Evolutionary conservation across 2,329 filamentous ascomycete species (phyloP), one percentile per base, ranked within the genome.

Genomic region (Alternaria sp.): DNA sequence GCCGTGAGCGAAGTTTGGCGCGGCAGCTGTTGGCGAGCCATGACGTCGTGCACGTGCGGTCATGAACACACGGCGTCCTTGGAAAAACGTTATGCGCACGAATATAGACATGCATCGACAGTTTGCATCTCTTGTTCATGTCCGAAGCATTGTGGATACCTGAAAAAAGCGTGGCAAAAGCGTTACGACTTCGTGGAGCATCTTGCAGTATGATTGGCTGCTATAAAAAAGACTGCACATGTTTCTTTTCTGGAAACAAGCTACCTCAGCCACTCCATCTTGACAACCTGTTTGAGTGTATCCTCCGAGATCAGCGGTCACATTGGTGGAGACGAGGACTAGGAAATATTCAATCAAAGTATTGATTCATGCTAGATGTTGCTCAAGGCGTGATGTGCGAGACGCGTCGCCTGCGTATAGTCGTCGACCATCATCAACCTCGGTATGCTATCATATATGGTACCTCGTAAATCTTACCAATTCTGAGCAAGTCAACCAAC

Each of bases 31-130:
- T 45, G 50, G 52, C 45, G 59, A 45, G 36, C 32, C 38, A 60
- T 63, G 57, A 63, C 49, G 53, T 60, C 49, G 27, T 14, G 40
- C 61, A 61, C 59, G 51, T 64, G 46, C 30, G 46, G 32, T 0
- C 20, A 4, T 9, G 34, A 25, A 36, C 16, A 25, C 8, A 36
- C 3, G 16, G 46, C 30, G 46, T 50, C 32, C 30, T 50, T 38
- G 46, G 20, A 38, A 50, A 36, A 28, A 34, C 46, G 30, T 49
- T 49, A 22, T 34, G 46, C 30, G 46, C 46, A 36, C 46, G 12
- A 49, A 6, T 36, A 25, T 49, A 36, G 30, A 38, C 8, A 36
- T 27, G 46, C 20, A 36, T 38, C 20, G 32, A 10, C 46, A 22
- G 34, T n/a, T 27, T n/a, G 20, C 38, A 20, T 27, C 22, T 27